Percentiles rank a stretch among this genome's conserved stretches.
phyloP scores from a whole-genome alignment of 2,329 filamentous ascomycete genomes.

The Diaporthe australafricana region DNA sequence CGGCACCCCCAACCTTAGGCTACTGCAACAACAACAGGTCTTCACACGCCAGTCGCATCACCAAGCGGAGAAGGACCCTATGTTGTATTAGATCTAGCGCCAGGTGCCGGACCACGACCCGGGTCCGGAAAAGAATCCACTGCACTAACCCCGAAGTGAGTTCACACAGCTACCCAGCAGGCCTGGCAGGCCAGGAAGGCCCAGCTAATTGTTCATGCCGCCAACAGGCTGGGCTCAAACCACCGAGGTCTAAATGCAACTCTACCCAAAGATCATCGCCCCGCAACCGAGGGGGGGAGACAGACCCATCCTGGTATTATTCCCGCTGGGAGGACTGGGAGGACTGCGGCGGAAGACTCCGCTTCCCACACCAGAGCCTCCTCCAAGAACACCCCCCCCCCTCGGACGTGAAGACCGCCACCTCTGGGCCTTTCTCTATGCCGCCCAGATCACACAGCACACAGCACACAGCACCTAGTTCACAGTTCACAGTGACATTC shows the following conservation, averaged over 20 bases:
- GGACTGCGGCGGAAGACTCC: background rate
- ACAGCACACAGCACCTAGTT: no score
- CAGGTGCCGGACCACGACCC: conserved; percentile 13
- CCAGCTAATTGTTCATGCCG: conserved; percentile 10
- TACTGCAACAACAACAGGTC: conserved; percentile 11
- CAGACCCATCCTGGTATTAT: background rate
- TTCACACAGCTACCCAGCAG: background rate
- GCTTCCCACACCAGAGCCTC: conserved; percentile 9
- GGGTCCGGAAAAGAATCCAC: conserved; percentile 18
- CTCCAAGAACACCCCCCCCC: background rate
- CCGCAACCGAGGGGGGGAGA: background rate
- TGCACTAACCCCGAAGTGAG: conserved; percentile 13
- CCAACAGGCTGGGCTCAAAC: conserved; percentile 12
- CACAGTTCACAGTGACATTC: conserved; percentile 1
- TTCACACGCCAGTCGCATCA: conserved; percentile 23
- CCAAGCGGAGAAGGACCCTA: conserved; percentile 5
- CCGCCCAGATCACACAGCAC: conserved; percentile 6
- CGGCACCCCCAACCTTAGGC: conserved; percentile 4
- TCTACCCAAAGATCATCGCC: conserved; percentile 23
- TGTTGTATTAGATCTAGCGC: conserved; percentile 19
- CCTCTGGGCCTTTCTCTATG: background rate
- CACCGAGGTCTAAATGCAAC: conserved; percentile 18
- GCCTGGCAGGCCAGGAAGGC: conserved; percentile 21
- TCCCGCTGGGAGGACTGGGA: no score
- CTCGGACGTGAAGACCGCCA: conserved; percentile 2